Conservation (phyloP, 495 filamentous ascomycete genomes). For the Penicillium flavigenum region DNA sequence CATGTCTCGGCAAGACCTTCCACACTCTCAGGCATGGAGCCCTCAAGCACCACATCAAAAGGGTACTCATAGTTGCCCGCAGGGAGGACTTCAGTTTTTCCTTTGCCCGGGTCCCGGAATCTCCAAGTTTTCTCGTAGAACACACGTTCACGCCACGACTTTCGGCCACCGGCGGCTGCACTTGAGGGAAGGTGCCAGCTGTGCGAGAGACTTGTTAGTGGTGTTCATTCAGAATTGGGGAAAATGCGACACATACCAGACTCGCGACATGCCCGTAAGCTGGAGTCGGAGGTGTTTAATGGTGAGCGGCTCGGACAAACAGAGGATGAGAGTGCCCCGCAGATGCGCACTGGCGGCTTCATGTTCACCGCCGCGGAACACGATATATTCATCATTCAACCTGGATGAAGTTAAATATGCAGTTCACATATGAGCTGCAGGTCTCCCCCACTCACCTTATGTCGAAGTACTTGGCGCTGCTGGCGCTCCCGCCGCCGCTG, state of each 20-base stretch:
- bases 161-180: constrained; percentile 44
- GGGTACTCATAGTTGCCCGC: constrained; percentile 89
- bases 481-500: constrained; percentile 46
- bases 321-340: constrained; percentile 73
- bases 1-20: constrained; percentile 80
- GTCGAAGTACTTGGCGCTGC: constrained; percentile 56
- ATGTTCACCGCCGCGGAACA: constrained; percentile 71
- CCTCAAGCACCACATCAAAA: constrained; percentile 76
- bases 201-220: constrained; percentile 14
- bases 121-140: constrained; percentile 57
- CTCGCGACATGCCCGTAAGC: constrained; percentile 66
- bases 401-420: constrained; percentile 41
- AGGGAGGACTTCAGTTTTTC: constrained; percentile 59
- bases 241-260: constrained; percentile 54
- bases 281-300: constrained; percentile 71
- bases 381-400: constrained; percentile 73
- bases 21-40: constrained; percentile 78
- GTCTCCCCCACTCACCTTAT: constrained; percentile 45
- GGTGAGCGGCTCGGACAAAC: constrained; percentile 64
- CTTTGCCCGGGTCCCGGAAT: constrained; percentile 51
- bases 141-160: constrained; percentile 52
- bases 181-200: constrained; percentile 52
- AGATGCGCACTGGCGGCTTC: constrained; percentile 75
- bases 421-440: neutral
- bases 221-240: neutral